Percentiles rank a stretch among this genome's conserved stretches.
Conservation (phyloP, 1,139 yeast species). For the Candida tunisiensis region DNA sequence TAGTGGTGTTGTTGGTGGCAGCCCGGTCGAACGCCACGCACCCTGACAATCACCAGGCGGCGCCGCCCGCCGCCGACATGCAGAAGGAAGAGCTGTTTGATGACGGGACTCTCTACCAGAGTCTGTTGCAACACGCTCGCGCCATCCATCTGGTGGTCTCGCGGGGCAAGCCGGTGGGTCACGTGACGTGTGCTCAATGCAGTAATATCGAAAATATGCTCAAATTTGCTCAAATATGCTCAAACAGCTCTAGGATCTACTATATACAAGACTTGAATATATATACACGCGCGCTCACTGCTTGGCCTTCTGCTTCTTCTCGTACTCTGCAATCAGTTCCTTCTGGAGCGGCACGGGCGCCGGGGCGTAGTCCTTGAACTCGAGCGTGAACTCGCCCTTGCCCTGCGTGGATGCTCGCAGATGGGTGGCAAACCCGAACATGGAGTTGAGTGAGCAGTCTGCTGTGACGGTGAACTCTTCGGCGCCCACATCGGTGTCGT, state of each 20-base stretch:
- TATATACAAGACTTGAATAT: background rate
- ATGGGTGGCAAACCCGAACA: conserved; percentile 94
- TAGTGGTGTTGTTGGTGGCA: no score
- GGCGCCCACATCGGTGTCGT: conserved; percentile 84
- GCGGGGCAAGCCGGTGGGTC: no score
- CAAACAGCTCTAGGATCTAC: background rate
- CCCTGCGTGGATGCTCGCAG: conserved; percentile 97
- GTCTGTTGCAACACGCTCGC: no score
- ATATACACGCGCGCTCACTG: no score
- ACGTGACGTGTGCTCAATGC: background rate
- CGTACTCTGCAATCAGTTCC: conserved; percentile 74
- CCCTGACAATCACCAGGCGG: no score
- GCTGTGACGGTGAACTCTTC: conserved; percentile 92
- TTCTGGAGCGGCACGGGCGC: conserved; percentile 83
- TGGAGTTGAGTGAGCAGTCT: conserved; percentile 84
- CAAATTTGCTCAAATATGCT: background rate
- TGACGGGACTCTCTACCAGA: no score
- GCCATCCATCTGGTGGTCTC: no score
- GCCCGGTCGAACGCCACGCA: no score
- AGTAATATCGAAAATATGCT: background rate
- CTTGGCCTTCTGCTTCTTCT: conserved; percentile 32
- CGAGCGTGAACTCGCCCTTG: conserved; percentile 94
- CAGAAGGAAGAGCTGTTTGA: no score
- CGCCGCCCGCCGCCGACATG: no score
- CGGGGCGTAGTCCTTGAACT: conserved; percentile 84